Evolutionary conservation across 495 filamentous ascomycete species (phyloP), one percentile per base, ranked within the genome.

Genomic region (Symbiotaphrina buchneri): DNA sequence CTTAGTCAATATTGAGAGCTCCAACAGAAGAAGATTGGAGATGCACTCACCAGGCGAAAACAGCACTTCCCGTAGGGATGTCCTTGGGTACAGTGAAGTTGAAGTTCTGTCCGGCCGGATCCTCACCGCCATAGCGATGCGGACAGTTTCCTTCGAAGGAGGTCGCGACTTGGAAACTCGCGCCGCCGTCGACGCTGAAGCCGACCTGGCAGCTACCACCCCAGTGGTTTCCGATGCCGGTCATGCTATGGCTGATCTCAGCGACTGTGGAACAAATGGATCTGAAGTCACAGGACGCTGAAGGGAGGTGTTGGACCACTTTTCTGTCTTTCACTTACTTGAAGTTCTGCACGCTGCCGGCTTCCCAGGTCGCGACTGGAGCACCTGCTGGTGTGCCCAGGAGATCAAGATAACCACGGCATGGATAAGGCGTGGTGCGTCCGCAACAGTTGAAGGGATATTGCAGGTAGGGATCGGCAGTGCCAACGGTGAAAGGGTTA

Each of bases 371-470:
- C 3, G 42, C 47, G 18, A 45, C 43, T 11, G 48, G 33, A 7
- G 31, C 36, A 10, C 48, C 49, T 38, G 41, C 39, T 1, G 41
- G 42, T 0, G 40, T 46, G 30, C 42, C 48, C 3, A 53, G 31
- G n/a, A 49, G 42, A 11, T 38, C 35, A 7, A 49, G 38, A 30
- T 53, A 45, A 18, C 49, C 49, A 16, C 39, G 41, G 39, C 49
- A 53, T 10, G 39, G 37, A 10, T 22, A 32, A 1, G 32, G 15
- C 10, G 19, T 30, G 13, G 30, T 27, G 8, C 15, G 31, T 2
- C 46, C 49, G 33, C 49, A 52, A 42, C 49, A 52, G 24, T 47
- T 39, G 32, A 44, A 51, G 8, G 47, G 48, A 30, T 39, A 50
- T 28, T 46, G 35, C 10, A 51, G 44, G 15, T 40, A 40, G 0